phyloP scores from a whole-genome alignment of 441 rosid genomes.

The Adansonia madagascariensis region DNA sequence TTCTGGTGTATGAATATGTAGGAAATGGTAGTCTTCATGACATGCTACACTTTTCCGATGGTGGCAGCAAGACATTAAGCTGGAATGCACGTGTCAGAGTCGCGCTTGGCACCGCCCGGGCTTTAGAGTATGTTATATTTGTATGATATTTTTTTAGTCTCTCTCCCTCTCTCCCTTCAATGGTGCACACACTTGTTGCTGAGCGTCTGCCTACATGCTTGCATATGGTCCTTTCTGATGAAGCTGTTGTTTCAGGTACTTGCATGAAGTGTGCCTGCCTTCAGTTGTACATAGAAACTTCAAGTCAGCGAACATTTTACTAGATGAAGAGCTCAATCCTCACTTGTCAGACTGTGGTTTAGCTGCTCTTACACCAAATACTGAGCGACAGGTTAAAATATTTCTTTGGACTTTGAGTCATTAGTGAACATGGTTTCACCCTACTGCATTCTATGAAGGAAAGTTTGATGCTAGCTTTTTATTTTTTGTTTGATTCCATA shows the following conservation, averaged over 20 bases:
- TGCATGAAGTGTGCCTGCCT: constrained; percentile 97
- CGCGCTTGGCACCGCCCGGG: constrained; percentile 95
- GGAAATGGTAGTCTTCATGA: constrained; percentile 81
- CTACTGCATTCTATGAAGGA: not conserved
- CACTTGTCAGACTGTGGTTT: constrained; percentile 91
- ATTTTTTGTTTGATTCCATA: not conserved
- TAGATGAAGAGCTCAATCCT: constrained; percentile 92
- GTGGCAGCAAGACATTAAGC: constrained; percentile 60
- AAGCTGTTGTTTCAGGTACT: constrained; percentile 57
- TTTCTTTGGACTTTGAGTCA: not conserved
- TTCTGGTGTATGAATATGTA: constrained; percentile 73
- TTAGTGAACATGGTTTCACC: constrained; percentile 12
- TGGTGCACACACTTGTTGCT: not conserved
- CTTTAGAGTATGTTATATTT: constrained; percentile 79
- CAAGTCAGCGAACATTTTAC: constrained; percentile 90
- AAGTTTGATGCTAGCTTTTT: constrained; percentile 10
- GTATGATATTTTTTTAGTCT: constrained; percentile 19
- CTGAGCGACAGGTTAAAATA: constrained; percentile 77
- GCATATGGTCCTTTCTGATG: constrained; percentile 16
- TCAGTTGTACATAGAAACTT: constrained; percentile 92
- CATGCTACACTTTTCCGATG: constrained; percentile 76
- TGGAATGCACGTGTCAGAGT: constrained; percentile 98
- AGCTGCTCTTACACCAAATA: constrained; percentile 86
- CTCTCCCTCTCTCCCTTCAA: not conserved
- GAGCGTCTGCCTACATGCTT: not conserved